Base-by-base conservation (phyloP, 1,284 basidiomycete species). In the Amylostereum chailletii region DNA sequence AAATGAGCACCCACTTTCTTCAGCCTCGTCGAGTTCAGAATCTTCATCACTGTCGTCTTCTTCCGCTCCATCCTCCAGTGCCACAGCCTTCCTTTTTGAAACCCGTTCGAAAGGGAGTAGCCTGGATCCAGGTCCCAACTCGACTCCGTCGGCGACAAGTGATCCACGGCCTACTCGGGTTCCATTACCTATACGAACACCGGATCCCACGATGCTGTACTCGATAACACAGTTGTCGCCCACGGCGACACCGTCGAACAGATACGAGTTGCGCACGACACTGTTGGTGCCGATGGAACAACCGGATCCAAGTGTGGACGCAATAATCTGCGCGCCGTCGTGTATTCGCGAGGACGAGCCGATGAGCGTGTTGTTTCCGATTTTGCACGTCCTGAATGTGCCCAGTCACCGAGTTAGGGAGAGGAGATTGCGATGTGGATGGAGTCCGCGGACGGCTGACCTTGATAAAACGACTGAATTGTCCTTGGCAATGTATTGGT, bases 351-450 rank as follows among this genome's bases (percentile, higher is more conserved):
- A 81, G 30, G 75, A 74, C 5, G 84, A 74, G 29, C 92, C 92
- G 55, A 97, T 83, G 51, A 91, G 76, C 11, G 86, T 87, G 62
- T 91, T 86, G 49, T 81, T 79, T 11, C 90, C 90, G 41, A 96
- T 76, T 56, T 84, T 86, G 60, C 88, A 91, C 26, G 89, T 92
- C 55, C 78, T 86, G 19, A 19, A 55, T 48, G 45, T 47, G 49
- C 34, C 36, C 32, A 26, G 50, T 53, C 32, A 42, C 41, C 29
- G 34, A 48, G 40, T 34, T 32, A 2, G 39, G 30, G 4, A 39
- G 27, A 45, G 34, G 33, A 49, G 39, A 9, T 31, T 5, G 34
- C 19, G 11, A 43, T 39, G 36, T 39, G 34, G 40, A 5, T 39
- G 48, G 9, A 51, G 19, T 19, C 19, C 19, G 19, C 19, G 19